These are phyloP conservation scores for Fusarium secorum DNA, from an alignment of 2,329 filamentous ascomycete species.

Conservation along the genomic window DNA sequence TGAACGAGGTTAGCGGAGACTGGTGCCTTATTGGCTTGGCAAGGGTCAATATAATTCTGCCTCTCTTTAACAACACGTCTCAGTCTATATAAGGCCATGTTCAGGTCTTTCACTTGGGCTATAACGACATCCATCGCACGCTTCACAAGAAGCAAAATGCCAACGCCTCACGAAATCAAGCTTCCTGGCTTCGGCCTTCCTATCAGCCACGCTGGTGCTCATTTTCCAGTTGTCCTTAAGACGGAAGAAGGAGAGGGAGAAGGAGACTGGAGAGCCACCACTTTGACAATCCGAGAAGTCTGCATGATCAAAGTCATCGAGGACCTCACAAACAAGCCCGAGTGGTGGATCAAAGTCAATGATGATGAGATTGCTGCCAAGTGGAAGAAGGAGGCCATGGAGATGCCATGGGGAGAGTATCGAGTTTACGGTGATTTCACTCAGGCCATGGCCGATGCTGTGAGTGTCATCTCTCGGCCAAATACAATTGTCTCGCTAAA, in stretches of 20 bases:
- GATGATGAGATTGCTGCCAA: slow-evolving; percentile 38
- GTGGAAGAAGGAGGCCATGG: slow-evolving; percentile 44
- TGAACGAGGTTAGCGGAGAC: not conserved
- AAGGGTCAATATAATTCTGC: not conserved
- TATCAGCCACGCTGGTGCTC: slow-evolving; percentile 1
- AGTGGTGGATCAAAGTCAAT: slow-evolving; percentile 47
- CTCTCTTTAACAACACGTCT: not conserved
- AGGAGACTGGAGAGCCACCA: slow-evolving; percentile 37
- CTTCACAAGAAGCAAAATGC: not conserved
- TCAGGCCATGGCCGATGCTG: slow-evolving; percentile 43
- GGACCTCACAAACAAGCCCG: slow-evolving; percentile 47
- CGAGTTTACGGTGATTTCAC: slow-evolving; percentile 41
- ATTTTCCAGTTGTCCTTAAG: slow-evolving; percentile 37
- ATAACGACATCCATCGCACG: not conserved
- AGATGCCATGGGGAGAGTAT: slow-evolving; percentile 43
- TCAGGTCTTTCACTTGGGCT: not conserved
- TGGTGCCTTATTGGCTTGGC: slow-evolving; percentile 17
- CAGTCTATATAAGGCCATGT: not conserved
- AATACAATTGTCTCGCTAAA: not conserved
- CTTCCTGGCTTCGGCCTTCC: slow-evolving; percentile 44
- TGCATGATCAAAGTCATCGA: slow-evolving; percentile 47
- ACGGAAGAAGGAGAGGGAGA: not conserved
- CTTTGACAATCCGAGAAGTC: slow-evolving; percentile 43
- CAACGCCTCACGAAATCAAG: not conserved
- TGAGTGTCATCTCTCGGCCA: slow-evolving; percentile 21